Evolutionary conservation across 2,329 filamentous ascomycete species (phyloP), one percentile per base, ranked within the genome.

Genomic region (Aspergillus uvarum): DNA sequence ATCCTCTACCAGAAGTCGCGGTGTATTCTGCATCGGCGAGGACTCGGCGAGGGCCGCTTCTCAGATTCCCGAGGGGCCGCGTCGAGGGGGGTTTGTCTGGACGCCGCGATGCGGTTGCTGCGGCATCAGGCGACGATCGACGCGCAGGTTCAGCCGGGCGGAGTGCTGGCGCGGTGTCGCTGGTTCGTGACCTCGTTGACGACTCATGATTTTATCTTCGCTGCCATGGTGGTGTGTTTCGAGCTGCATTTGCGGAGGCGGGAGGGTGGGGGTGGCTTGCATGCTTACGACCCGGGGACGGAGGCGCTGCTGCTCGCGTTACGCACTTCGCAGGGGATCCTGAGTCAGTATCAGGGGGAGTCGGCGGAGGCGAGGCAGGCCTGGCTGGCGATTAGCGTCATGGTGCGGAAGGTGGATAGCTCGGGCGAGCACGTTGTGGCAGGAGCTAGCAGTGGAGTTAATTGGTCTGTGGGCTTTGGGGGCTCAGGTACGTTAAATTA

Each of bases 151-250:
- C 72, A 76, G 48, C 75, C 75, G 0, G 77, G 75, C 0, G 77
- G 79, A 0, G 72, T 72, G 5, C 60, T 82, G 8, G 71, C 72
- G 54, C 72, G 74, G 4, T 70, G 80, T 42, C 74, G 72, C 47
- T 82, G 78, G 78, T 79, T 79, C 49, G 60, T 81, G 16, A 75
- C 75, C 11, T 78, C 78, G 3, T 63, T 81, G 3, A 72, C 79
- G 53, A 81, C 32, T 3, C 58, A 57, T 31, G 58, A 62, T 60
- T 82, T 82, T 51, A 68, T 83, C 7, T 72, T 82, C 2, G 81
- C 80, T 1, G 78, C 78, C 48, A 81, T 80, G 59, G 74, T 83
- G 21, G 66, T 83, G 4, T 78, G 79, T 42, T 70, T 81, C 3
- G 80, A 82, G 57, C 68, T 79, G 19, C 72, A 74, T 50, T 69